Percentiles rank a stretch among this genome's conserved stretches.
These are phyloP conservation scores for Ceratonia siliqua DNA, from an alignment of 306 rosid genomes.

Conservation along the genomic window DNA sequence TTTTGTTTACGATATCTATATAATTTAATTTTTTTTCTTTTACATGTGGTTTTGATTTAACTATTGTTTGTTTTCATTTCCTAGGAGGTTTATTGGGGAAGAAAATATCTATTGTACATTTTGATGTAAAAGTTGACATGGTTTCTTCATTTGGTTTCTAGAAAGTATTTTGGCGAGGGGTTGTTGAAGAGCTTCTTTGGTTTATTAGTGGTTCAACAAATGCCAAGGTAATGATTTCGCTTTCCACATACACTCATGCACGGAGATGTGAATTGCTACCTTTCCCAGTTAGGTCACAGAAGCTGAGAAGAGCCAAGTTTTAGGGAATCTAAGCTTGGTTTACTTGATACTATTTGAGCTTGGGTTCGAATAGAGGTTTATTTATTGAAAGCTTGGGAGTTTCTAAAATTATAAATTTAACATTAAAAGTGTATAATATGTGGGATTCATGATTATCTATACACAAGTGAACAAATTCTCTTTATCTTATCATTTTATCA, in stretches of 20 bases:
- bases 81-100: slow-evolving; percentile 20
- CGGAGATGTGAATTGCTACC: not conserved
- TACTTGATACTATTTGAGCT: slow-evolving; percentile 28
- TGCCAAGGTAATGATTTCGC: slow-evolving; percentile 74
- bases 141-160: slow-evolving; percentile 50
- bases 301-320: not conserved
- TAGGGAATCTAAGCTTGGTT: slow-evolving; percentile 2
- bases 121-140: slow-evolving; percentile 39
- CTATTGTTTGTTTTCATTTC: not conserved
- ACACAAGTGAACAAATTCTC: not conserved
- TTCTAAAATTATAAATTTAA: not conserved
- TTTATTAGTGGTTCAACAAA: slow-evolving; percentile 95
- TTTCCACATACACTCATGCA: not conserved
- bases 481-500: not conserved
- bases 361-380: slow-evolving; percentile 2
- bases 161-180: slow-evolving; percentile 99
- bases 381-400: slow-evolving; percentile 14
- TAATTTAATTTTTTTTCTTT: slow-evolving; percentile 8
- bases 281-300: not conserved
- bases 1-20: slow-evolving; percentile 29
- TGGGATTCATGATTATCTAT: not conserved
- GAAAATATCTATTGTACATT: slow-evolving; percentile 18
- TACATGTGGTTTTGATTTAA: slow-evolving; percentile 22
- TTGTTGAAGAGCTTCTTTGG: slow-evolving; percentile 98
- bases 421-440: not conserved